phyloP scores from a whole-genome alignment of 257 asterid species.

The Buddleja alternifolia region DNA sequence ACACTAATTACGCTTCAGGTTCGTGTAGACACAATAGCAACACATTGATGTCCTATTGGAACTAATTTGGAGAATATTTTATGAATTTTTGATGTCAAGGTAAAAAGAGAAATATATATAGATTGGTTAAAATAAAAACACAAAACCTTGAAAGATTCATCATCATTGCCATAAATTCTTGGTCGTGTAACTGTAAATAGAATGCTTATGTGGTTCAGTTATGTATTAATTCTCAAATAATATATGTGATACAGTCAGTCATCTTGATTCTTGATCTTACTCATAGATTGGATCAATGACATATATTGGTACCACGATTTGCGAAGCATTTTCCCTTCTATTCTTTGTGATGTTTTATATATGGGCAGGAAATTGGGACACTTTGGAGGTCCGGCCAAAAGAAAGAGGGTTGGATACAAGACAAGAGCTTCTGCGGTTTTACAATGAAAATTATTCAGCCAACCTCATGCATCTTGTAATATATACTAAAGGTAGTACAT shows the following conservation, averaged over 20 bases:
- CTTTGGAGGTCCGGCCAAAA: conserved; percentile 89
- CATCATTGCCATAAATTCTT: too few species aligned
- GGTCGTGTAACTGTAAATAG: too few species aligned
- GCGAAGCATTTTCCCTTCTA: conserved; percentile 16
- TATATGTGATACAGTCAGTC: background rate
- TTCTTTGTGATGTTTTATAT: background rate
- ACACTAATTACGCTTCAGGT: too few species aligned
- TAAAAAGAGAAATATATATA: too few species aligned
- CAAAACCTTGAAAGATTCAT: too few species aligned
- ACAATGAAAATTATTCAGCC: conserved; percentile 83
- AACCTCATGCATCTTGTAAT: conserved; percentile 95
- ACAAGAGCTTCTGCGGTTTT: conserved; percentile 81
- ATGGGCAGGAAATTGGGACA: conserved; percentile 87
- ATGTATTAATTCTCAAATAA: conserved; percentile 1
- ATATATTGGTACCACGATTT: background rate
- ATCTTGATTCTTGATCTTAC: conserved; percentile 16
- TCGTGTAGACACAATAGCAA: too few species aligned
- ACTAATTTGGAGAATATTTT: too few species aligned
- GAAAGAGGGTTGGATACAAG: conserved; percentile 85
- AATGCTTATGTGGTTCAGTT: background rate
- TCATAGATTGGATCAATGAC: background rate
- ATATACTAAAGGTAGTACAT: conserved; percentile 74
- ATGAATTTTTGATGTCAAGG: too few species aligned
- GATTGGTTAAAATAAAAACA: too few species aligned
- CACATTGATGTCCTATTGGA: too few species aligned